Evolutionary conservation across 2,329 filamentous ascomycete species (phyloP), one percentile per base, ranked within the genome.

Genomic region (Ophiocordyceps camponoti-saundersi): DNA sequence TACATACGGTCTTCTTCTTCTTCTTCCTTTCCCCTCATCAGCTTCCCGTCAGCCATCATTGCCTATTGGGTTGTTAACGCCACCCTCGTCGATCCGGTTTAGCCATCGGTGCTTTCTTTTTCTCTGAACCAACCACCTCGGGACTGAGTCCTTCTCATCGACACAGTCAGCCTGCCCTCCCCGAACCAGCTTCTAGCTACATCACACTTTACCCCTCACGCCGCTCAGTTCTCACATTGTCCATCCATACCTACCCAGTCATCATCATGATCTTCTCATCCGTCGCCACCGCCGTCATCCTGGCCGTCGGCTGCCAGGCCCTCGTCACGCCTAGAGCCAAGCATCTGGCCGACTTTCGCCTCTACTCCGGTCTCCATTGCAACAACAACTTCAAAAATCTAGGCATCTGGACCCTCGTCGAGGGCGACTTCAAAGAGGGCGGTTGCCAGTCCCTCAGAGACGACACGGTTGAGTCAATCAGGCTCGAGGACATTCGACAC

Each of bases 361-460:
- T 56, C 34, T 58, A 47, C 29, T 48, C 53, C 15, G 51, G 42
- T 1, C 34, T 46, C 12, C 52, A 48, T 40, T 58, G 55, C n/a
- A n/a, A n/a, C n/a, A n/a, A n/a, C 50, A 47, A 20, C 18, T n/a
- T 44, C 2, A 22, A 48, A 22, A 57, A 57, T 46, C 23, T 52
- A 18, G 56, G 56, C 22, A 45, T 58, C 26, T 58, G 53, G 53
- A 57, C 55, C 12, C 51, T 58, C 34, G 54, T 56, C 18, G 49
- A 56, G 20, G 48, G 49, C 6, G 55, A 57, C 47, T 50, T 57
- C 10, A 26, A 29, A 23, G 42, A 47, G 16, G 41, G 49, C 30
- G 47, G 53, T 26, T 57, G 55, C 50, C 53, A 50, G 39, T 45
- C 34, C 30, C 47, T 58, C 23, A 44, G 45, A 5, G 49, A 48